Conservation (phyloP, 108 stramenopile species). For the Phaeodactylum tricornutum region DNA sequence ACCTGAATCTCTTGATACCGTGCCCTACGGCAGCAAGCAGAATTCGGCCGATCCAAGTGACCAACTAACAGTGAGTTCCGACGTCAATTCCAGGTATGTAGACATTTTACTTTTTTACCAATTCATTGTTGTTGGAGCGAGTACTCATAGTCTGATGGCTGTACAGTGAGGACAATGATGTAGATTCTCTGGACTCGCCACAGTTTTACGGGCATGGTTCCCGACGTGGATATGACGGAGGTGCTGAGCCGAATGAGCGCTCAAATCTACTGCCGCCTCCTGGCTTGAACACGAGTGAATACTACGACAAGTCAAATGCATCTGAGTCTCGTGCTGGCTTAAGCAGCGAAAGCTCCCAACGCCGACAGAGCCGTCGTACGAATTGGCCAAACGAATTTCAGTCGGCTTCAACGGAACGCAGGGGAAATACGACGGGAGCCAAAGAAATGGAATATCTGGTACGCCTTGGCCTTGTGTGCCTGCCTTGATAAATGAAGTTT, state of each 20-base stretch:
- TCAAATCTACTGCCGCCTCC: constrained; percentile 3
- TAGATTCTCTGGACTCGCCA: not conserved
- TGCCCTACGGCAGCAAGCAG: no score
- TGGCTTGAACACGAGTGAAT: constrained; percentile 3
- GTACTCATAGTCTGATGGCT: no score
- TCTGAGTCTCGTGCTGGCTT: no score
- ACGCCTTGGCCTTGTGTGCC: not conserved
- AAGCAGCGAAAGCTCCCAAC: no score
- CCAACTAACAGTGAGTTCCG: not conserved
- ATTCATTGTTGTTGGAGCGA: not conserved
- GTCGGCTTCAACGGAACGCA: not conserved
- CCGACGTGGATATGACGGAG: not conserved
- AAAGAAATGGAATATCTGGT: not conserved
- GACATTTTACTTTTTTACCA: not conserved
- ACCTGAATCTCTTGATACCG: no score
- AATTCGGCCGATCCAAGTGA: no score
- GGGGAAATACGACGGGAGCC: not conserved
- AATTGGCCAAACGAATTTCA: not conserved
- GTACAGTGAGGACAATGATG: constrained; percentile 11
- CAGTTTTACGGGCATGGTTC: not conserved
- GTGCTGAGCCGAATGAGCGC: not conserved
- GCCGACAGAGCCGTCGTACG: no score
- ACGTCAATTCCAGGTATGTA: not conserved
- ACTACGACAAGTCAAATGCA: no score
- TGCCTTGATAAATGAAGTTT: no score